Conservation (phyloP, 805 yeast genomes). For the Hanseniaspora osmophila region DNA sequence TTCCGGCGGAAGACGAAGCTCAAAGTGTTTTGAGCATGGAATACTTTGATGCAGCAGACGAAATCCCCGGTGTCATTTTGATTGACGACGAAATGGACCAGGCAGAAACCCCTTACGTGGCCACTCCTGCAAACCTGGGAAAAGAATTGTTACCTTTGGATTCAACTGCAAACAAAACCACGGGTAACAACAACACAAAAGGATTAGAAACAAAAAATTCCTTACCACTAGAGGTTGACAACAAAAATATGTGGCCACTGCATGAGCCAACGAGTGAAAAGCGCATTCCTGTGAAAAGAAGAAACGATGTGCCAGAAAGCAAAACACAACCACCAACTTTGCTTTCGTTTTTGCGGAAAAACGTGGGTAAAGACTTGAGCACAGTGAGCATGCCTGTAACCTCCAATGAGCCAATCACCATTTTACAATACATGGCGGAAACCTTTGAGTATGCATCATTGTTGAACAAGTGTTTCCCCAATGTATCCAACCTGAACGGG, state of each 20-base stretch:
- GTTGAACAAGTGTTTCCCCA: conserved; percentile 29
- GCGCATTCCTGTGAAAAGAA: conserved; percentile 31
- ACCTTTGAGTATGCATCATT: conserved; percentile 60
- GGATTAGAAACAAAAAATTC: conserved; percentile 3
- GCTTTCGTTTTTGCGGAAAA: conserved; percentile 66
- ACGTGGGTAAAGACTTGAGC: conserved; percentile 81
- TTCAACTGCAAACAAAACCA: not conserved
- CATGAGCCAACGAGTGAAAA: conserved; percentile 22
- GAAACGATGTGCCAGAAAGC: conserved; percentile 45
- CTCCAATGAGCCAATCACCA: conserved; percentile 79
- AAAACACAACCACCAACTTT: conserved; percentile 68
- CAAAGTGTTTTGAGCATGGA: conserved; percentile 27
- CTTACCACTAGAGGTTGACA: conserved; percentile 2
- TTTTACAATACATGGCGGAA: conserved; percentile 70
- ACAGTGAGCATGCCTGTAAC: conserved; percentile 88
- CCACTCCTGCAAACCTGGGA: not conserved
- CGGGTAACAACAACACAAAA: not conserved
- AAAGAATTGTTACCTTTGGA: too few relatives aligned
- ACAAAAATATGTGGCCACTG: conserved; percentile 49
- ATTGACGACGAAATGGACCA: conserved; percentile 26
- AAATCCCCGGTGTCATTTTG: conserved; percentile 42
- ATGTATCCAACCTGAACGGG: not conserved
- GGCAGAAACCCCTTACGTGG: conserved; percentile 1
- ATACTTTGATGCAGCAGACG: conserved; percentile 58
- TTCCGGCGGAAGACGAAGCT: not conserved